These are phyloP conservation scores for Massariosphaeria phaeospora DNA, from an alignment of 495 filamentous ascomycete species.

Conservation along the genomic window DNA sequence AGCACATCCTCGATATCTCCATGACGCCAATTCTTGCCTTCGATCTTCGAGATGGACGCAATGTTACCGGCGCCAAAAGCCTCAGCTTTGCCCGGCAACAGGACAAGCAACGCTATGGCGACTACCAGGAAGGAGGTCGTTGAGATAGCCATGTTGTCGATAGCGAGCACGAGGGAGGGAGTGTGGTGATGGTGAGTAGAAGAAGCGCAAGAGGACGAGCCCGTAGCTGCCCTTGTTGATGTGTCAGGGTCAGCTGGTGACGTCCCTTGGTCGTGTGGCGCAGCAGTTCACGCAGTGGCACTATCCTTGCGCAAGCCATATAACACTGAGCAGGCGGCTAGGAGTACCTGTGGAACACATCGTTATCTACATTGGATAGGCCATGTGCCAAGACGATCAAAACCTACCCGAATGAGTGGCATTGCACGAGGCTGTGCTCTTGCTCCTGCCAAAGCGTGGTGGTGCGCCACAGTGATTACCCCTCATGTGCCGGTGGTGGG, in stretches of 20 bases:
- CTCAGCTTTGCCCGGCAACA: slow-evolving; percentile 58
- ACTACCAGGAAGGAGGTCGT: slow-evolving; percentile 33
- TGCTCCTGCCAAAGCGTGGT: no score
- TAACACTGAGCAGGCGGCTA: no score
- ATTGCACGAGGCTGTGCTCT: no score
- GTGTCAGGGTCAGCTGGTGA: slow-evolving; percentile 11
- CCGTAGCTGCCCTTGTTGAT: neutral
- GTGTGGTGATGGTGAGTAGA: slow-evolving; percentile 6
- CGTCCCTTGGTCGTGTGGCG: slow-evolving; percentile 5
- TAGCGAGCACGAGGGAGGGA: neutral
- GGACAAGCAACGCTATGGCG: slow-evolving; percentile 44
- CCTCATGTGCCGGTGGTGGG: no score
- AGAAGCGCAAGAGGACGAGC: neutral
- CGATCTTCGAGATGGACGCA: slow-evolving; percentile 85
- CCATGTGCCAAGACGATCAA: no score
- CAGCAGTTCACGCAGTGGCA: neutral
- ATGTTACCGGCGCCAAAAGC: slow-evolving; percentile 97
- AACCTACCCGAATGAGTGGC: no score
- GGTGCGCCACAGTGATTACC: no score
- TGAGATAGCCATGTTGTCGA: slow-evolving; percentile 17
- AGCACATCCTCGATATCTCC: slow-evolving; percentile 90
- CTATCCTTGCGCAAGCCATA: neutral
- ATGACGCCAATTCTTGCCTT: slow-evolving; percentile 95
- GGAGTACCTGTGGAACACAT: no score
- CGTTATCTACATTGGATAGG: no score